Conservation (phyloP, 345 rosid species). For the Hirschfeldia incana region DNA sequence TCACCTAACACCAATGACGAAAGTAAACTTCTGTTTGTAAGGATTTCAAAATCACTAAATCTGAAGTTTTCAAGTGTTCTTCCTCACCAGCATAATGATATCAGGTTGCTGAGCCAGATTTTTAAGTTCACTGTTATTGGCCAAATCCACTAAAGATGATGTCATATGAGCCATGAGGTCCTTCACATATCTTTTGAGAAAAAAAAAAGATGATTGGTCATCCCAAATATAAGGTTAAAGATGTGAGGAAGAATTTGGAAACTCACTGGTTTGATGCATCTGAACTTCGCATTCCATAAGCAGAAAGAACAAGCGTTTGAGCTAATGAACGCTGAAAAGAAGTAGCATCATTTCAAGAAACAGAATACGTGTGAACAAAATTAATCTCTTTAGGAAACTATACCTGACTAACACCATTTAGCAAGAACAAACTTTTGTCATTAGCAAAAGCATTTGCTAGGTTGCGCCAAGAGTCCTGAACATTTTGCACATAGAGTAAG, state of each 20-base stretch:
- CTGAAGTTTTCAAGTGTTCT: constrained; percentile 7
- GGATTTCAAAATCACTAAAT: constrained; percentile 18
- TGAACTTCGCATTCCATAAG: constrained; percentile 73
- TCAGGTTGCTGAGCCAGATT: constrained; percentile 83
- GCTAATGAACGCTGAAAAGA: constrained; percentile 81
- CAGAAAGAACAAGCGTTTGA: constrained; percentile 90
- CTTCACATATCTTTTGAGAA: constrained; percentile 69
- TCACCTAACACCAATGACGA: constrained; percentile 59
- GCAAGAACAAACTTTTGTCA: constrained; percentile 66
- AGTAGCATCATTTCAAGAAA: constrained; percentile 29
- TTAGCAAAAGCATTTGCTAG: constrained; percentile 88
- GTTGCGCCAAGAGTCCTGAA: constrained; percentile 89
- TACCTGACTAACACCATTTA: constrained; percentile 89
- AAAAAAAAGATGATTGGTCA: constrained; percentile 31
- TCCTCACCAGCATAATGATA: constrained; percentile 73
- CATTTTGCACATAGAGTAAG: constrained; percentile 18
- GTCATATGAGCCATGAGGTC: constrained; percentile 77
- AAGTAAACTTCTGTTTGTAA: constrained; percentile 23
- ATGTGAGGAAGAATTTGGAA: constrained; percentile 11
- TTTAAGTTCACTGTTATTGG: constrained; percentile 72
- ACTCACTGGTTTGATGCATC: constrained; percentile 92
- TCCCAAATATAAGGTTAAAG: constrained; percentile 21
- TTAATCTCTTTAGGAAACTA: constrained; percentile 22
- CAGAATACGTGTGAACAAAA: constrained; percentile 4
- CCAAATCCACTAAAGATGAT: constrained; percentile 67